phyloP scores from a whole-genome alignment of 441 rosid genomes.

The Kokia cookei region DNA sequence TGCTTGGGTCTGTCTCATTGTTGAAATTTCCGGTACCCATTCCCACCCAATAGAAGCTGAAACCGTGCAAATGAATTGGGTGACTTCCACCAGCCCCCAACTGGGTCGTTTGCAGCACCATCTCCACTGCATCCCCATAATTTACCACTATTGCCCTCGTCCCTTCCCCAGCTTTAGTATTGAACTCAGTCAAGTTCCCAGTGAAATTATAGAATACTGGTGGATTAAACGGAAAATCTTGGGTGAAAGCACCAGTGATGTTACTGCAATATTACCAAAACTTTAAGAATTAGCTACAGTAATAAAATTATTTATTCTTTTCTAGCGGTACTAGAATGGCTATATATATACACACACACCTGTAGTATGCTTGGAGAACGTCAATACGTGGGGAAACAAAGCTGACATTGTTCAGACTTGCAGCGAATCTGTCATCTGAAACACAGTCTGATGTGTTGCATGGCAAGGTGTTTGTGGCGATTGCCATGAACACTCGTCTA shows the following conservation, averaged over 20 bases:
- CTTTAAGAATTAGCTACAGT: neutral
- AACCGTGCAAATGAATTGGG: constrained; percentile 56
- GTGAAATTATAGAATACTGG: constrained; percentile 27
- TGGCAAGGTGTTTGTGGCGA: constrained; percentile 19
- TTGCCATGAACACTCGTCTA: constrained; percentile 15
- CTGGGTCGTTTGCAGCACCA: constrained; percentile 41
- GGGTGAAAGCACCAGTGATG: constrained; percentile 18
- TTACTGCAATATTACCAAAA: neutral
- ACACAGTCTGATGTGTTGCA: constrained; percentile 33
- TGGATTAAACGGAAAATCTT: constrained; percentile 28
- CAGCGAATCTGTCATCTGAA: constrained; percentile 16
- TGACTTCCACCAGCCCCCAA: constrained; percentile 25
- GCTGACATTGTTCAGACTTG: constrained; percentile 43
- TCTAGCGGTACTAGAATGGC: neutral
- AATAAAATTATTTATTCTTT: neutral
- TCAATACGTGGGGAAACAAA: constrained; percentile 32
- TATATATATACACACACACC: constrained; percentile 5
- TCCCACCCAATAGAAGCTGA: constrained; percentile 39
- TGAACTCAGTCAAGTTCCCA: constrained; percentile 1
- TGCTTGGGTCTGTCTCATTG: constrained; percentile 20
- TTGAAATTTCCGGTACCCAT: constrained; percentile 30
- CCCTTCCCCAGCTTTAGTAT: constrained; percentile 12
- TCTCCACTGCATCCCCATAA: constrained; percentile 32
- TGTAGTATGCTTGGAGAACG: constrained; percentile 41
- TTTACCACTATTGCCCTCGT: constrained; percentile 30